phyloP scores from a whole-genome alignment of 768 basidiomycete species.

The Serendipita indica region DNA sequence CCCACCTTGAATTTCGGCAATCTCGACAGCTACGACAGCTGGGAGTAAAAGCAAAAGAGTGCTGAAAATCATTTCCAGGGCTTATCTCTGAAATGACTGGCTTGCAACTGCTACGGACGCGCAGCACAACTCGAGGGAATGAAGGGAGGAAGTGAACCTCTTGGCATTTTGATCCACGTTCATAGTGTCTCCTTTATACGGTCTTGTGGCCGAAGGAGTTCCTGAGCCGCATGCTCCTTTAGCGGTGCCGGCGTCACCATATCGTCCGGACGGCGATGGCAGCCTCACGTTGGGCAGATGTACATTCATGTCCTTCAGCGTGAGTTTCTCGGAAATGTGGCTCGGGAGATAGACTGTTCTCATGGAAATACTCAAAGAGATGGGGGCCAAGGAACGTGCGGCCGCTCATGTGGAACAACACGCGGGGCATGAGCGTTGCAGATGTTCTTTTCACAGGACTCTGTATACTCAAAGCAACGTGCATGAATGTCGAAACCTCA shows the following conservation, averaged over 20 bases:
- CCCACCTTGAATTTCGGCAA: background rate
- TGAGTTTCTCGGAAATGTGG: background rate
- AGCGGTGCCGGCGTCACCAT: background rate
- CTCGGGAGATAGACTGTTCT: background rate
- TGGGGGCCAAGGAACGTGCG: background rate
- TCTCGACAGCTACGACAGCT: background rate
- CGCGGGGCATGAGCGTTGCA: too few species aligned
- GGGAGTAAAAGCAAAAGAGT: background rate
- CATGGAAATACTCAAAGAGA: background rate
- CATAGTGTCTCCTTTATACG: background rate
- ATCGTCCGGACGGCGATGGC: background rate
- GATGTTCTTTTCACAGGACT: too few species aligned
- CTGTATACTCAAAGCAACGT: too few species aligned
- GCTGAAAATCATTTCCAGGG: background rate
- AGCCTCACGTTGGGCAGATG: background rate
- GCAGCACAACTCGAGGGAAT: background rate
- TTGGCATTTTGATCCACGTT: background rate
- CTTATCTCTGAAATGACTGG: background rate
- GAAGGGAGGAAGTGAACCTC: background rate
- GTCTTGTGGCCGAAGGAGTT: background rate
- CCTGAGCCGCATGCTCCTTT: too few species aligned
- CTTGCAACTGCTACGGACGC: background rate
- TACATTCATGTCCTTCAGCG: background rate
- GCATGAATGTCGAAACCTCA: too few species aligned
- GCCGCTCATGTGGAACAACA: background rate